Evolutionary conservation across 441 rosid genomes (phyloP).

Genomic region (Aquilaria agallochum): DNA sequence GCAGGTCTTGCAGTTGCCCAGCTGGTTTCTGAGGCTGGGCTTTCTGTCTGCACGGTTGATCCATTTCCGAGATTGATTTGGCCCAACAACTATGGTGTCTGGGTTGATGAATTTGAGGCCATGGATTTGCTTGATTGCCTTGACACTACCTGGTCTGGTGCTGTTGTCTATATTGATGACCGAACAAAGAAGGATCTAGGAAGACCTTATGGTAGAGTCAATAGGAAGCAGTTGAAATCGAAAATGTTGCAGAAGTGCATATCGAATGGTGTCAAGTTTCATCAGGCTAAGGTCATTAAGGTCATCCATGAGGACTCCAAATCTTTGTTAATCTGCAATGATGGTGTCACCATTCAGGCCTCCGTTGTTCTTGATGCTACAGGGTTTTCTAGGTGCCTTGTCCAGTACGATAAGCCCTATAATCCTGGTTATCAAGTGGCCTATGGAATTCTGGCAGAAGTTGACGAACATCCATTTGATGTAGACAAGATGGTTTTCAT

Average conservation of each 20-base stretch:
- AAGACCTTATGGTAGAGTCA: constrained; percentile 93
- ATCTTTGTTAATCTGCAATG: constrained; percentile 74
- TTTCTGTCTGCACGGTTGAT: constrained; percentile 79
- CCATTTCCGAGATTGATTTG: constrained; percentile 85
- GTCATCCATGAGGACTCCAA: constrained; percentile 81
- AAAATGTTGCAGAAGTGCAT: constrained; percentile 92
- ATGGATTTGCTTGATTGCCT: constrained; percentile 94
- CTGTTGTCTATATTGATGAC: constrained; percentile 65
- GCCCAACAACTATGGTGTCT: constrained; percentile 98
- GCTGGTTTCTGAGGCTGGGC: constrained; percentile 89
- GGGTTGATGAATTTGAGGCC: constrained; percentile 98
- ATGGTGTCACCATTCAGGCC: constrained; percentile 81
- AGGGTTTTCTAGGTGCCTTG: constrained; percentile 90
- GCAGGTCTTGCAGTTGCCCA: constrained; percentile 97
- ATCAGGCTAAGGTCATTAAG: constrained; percentile 84
- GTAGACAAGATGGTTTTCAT: constrained; percentile 90
- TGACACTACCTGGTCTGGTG: constrained; percentile 92
- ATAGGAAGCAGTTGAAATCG: constrained; percentile 79
- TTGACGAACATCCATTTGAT: constrained; percentile 89
- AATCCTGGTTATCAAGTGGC: constrained; percentile 98
- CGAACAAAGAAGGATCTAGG: constrained; percentile 51
- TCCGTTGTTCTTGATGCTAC: constrained; percentile 90
- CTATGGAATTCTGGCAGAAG: constrained; percentile 89
- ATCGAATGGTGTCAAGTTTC: constrained; percentile 77
- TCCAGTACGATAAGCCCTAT: constrained; percentile 90